Percentiles rank a stretch among this genome's conserved stretches.
Evolutionary conservation across 2,329 filamentous ascomycete species (phyloP).

Genomic region (Hypoxylon sp.): DNA sequence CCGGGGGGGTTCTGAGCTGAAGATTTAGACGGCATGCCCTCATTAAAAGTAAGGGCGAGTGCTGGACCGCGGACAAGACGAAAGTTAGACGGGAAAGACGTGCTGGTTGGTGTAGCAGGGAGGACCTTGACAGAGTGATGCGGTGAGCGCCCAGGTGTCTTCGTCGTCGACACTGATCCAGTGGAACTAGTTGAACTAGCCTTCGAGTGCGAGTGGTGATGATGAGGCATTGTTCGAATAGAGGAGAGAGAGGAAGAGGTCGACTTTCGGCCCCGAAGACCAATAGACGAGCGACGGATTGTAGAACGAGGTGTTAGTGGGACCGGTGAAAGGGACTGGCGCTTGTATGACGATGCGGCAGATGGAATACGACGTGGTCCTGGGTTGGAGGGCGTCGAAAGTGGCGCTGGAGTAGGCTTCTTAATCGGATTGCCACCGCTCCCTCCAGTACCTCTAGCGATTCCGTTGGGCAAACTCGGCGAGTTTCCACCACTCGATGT

Average conservation of each 20-base stretch:
- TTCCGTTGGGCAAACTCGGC: constrained; percentile 68
- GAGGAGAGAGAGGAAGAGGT: constrained; percentile 96
- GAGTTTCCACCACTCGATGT: constrained; percentile 64
- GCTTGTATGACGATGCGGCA: constrained; percentile 67
- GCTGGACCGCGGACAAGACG: constrained; percentile 79
- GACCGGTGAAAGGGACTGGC: constrained; percentile 87
- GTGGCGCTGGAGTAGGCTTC: constrained; percentile 50
- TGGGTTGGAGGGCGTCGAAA: constrained; percentile 51
- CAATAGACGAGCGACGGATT: constrained; percentile 84
- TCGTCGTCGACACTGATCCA: constrained; percentile 78
- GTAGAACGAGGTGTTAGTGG: constrained; percentile 91
- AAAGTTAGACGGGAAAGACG: constrained; percentile 86
- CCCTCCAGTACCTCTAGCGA: constrained; percentile 54
- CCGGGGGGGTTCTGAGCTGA: constrained; percentile 60
- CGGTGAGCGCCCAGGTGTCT: constrained; percentile 80
- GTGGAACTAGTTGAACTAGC: constrained; percentile 92
- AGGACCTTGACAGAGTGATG: constrained; percentile 96
- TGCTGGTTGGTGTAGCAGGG: constrained; percentile 84
- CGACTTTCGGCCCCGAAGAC: constrained; percentile 91
- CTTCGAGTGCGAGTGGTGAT: constrained; percentile 90
- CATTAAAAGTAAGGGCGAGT: constrained; percentile 69
- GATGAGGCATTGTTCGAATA: constrained; percentile 87
- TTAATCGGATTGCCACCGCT: constrained; percentile 43
- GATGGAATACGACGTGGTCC: constrained; percentile 52
- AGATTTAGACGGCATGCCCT: constrained; percentile 65